Evolutionary conservation across 129 eudicot genomes (phyloP).

Genomic region (Chrysanthemum seticuspe): DNA sequence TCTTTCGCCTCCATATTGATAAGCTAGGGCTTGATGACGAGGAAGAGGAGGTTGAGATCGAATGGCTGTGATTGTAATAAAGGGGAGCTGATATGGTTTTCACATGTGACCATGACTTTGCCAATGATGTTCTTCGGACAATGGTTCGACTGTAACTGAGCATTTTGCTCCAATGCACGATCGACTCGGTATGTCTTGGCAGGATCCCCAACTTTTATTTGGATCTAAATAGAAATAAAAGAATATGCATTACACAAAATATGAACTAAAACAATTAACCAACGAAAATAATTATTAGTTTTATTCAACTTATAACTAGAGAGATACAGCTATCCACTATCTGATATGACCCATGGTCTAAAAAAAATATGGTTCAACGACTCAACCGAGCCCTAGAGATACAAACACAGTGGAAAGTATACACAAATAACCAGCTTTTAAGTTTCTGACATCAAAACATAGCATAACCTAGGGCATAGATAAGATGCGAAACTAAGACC

Average conservation of each 20-base stretch:
- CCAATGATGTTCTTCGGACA: conserved; percentile 22
- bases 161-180: conserved; percentile 11
- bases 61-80: background rate
- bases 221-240: conserved; percentile 2
- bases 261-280: background rate
- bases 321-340: background rate
- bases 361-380: background rate
- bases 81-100: conserved; percentile 14
- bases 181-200: conserved; percentile 3
- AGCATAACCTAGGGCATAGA: background rate
- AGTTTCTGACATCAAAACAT: background rate
- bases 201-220: background rate
- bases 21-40: conserved; percentile 53
- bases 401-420: background rate
- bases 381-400: background rate
- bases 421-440: background rate
- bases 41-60: conserved; percentile 24
- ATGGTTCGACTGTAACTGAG: conserved; percentile 26
- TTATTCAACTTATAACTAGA: background rate
- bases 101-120: conserved; percentile 22
- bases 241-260: background rate
- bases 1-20: conserved; percentile 97
- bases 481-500: too few relatives aligned
- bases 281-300: background rate
- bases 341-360: background rate